A percentile compares a stretch with the other conserved stretches of the same genome.
Conservation (phyloP, 2,329 filamentous ascomycete species). For the Aspergillus novoparasiticus region DNA sequence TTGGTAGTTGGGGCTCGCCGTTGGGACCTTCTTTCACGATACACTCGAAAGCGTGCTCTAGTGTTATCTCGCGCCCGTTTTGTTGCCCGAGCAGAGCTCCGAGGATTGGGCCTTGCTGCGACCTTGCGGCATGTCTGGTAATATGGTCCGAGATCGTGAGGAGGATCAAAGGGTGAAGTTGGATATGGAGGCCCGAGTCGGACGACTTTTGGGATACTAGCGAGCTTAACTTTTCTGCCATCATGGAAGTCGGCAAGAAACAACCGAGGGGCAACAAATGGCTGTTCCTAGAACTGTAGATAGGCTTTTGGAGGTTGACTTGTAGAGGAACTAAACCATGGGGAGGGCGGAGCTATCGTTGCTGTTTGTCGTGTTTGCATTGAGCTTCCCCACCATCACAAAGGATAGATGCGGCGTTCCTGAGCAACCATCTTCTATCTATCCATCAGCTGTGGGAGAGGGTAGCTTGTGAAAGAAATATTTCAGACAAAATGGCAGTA, state of each 20-base stretch:
- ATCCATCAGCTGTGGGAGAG: neutral
- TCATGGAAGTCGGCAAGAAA: slow-evolving; percentile 33
- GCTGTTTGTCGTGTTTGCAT: slow-evolving; percentile 36
- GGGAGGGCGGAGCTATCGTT: slow-evolving; percentile 16
- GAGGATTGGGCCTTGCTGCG: slow-evolving; percentile 73
- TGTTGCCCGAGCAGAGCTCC: slow-evolving; percentile 91
- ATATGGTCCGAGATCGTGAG: slow-evolving; percentile 97
- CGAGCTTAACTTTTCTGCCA: slow-evolving; percentile 57
- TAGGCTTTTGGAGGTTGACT: slow-evolving; percentile 3
- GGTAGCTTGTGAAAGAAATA: neutral
- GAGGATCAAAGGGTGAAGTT: slow-evolving; percentile 90
- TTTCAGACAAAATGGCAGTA: slow-evolving; percentile 31
- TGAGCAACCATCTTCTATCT: neutral
- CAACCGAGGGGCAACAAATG: neutral
- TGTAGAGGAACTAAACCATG: slow-evolving; percentile 4
- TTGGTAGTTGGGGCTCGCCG: slow-evolving; percentile 65
- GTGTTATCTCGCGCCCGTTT: slow-evolving; percentile 83
- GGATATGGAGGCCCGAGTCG: slow-evolving; percentile 75
- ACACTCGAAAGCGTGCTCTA: slow-evolving; percentile 92
- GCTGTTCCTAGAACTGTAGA: neutral
- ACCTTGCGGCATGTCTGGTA: slow-evolving; percentile 81
- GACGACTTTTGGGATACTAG: slow-evolving; percentile 69
- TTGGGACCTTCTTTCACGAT: slow-evolving; percentile 56
- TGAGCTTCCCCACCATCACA: slow-evolving; percentile 29
- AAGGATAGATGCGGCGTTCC: neutral